Evolutionary conservation across 192 early-diverging fungal species (phyloP).

Genomic region (Mortierella hygrophila): DNA sequence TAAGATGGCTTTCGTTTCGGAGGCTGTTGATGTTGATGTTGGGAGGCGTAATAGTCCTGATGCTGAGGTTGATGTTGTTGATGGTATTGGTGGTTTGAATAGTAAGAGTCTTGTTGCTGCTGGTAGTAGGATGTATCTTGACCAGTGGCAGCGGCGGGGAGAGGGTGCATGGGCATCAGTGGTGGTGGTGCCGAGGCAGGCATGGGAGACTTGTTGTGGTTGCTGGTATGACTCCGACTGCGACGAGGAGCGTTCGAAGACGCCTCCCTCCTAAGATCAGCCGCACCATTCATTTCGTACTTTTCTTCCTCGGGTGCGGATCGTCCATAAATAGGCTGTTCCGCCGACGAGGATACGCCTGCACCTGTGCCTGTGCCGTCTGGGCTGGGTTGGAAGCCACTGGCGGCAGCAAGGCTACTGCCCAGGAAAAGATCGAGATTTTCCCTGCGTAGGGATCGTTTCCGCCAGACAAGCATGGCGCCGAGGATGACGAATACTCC

Average conservation of each 20-base stretch:
- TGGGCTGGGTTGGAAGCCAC: constrained; percentile 4
- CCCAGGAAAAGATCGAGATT: constrained; percentile 13
- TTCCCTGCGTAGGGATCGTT: constrained; percentile 12
- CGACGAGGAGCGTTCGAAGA: background rate
- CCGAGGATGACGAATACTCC: constrained; percentile 19
- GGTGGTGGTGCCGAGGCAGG: background rate
- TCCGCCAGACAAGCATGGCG: constrained; percentile 26
- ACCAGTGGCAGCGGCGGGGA: background rate
- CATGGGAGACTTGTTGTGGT: background rate
- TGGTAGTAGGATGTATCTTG: background rate
- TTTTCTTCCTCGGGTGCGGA: background rate
- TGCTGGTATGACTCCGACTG: constrained; percentile 4
- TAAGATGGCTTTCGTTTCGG: background rate
- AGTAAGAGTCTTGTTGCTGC: background rate
- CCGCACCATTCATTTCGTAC: background rate
- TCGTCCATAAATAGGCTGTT: background rate
- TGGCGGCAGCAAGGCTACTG: constrained; percentile 18
- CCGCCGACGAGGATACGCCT: background rate
- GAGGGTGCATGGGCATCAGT: background rate
- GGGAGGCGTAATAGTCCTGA: background rate
- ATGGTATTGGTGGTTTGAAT: background rate
- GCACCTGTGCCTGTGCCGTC: background rate
- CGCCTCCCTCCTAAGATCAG: background rate
- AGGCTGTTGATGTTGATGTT: background rate
- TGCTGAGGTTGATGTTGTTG: background rate